Conservation (phyloP, 2,329 filamentous ascomycete genomes). For the Penicillium sp. region DNA sequence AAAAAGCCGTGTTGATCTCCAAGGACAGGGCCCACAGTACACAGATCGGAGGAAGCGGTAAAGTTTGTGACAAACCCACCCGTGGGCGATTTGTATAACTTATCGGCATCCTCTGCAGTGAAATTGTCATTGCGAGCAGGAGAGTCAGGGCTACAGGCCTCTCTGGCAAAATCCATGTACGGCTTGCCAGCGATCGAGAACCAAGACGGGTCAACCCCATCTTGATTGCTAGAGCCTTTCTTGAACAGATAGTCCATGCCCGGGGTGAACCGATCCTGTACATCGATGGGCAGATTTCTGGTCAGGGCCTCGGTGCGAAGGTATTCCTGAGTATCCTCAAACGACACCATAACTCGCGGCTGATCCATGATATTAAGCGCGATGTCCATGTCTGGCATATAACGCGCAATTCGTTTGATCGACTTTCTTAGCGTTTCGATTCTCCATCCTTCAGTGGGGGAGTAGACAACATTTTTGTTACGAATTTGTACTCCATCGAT, state of each 20-base stretch:
- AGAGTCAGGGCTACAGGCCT: slow-evolving; percentile 58
- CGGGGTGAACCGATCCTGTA: slow-evolving; percentile 45
- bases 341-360: slow-evolving; percentile 60
- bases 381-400: slow-evolving; percentile 65
- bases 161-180: slow-evolving; percentile 61
- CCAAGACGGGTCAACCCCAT: slow-evolving; percentile 49
- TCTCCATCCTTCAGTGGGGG: slow-evolving; percentile 43
- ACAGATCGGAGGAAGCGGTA: slow-evolving; percentile 61
- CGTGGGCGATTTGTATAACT: slow-evolving; percentile 49
- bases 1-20: slow-evolving; percentile 64
- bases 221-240: slow-evolving; percentile 12
- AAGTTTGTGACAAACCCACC: slow-evolving; percentile 64
- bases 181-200: slow-evolving; percentile 44
- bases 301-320: slow-evolving; percentile 50
- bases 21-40: slow-evolving; percentile 64
- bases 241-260: slow-evolving; percentile 38
- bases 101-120: slow-evolving; percentile 48
- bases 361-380: slow-evolving; percentile 66
- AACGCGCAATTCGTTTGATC: slow-evolving; percentile 53
- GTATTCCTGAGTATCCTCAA: slow-evolving; percentile 55
- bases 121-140: slow-evolving; percentile 54
- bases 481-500: slow-evolving; percentile 37
- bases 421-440: slow-evolving; percentile 45
- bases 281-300: slow-evolving; percentile 46
- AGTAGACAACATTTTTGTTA: slow-evolving; percentile 33